Evolutionary conservation across 2,329 filamentous ascomycete genomes (phyloP).

Genomic region (Fusarium setosum): DNA sequence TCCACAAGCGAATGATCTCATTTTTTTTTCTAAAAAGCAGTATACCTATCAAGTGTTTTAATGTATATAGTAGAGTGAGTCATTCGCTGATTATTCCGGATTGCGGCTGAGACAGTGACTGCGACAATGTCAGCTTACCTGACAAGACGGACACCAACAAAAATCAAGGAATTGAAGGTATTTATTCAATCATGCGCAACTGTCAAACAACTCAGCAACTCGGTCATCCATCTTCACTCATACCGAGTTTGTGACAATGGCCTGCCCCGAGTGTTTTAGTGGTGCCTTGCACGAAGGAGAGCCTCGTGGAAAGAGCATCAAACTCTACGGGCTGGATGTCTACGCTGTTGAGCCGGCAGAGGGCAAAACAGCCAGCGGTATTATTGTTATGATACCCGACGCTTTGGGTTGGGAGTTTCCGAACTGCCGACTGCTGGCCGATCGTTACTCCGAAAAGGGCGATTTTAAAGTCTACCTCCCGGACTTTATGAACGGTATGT

Average conservation of each 20-base stretch:
- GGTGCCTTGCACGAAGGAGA: neutral
- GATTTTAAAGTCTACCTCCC: neutral
- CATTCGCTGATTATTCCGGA: no score
- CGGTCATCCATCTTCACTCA: no score
- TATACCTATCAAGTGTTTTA: no score
- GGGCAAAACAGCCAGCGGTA: neutral
- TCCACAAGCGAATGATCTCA: no score
- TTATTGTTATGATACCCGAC: neutral
- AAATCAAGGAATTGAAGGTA: no score
- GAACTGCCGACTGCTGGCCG: neutral
- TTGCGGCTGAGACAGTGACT: no score
- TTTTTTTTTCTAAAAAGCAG: no score
- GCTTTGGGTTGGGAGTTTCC: conserved; percentile 1
- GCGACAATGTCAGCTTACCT: no score
- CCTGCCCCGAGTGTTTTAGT: neutral
- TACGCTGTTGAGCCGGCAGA: neutral
- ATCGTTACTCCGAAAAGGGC: neutral
- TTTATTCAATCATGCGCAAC: no score
- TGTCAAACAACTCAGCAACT: no score
- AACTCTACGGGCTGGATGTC: neutral
- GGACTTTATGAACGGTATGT: conserved; percentile 1
- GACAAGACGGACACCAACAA: no score
- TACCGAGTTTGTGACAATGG: neutral
- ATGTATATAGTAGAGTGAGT: no score
- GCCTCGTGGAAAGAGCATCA: neutral